Conservation (phyloP, 345 rosid genomes). For the Clausena lansium region DNA sequence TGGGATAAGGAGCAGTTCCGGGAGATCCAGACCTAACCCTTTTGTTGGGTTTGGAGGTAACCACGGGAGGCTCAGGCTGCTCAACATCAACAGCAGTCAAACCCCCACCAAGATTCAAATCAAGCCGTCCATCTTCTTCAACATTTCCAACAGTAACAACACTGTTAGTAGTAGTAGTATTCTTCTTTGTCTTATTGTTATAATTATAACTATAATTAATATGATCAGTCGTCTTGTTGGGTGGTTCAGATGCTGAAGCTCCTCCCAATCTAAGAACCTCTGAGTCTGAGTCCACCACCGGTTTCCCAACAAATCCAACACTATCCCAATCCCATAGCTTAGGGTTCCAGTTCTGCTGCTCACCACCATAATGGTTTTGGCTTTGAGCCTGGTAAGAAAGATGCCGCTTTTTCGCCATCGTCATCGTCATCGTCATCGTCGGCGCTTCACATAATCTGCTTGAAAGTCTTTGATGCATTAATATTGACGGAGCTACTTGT, state of each 20-base stretch:
- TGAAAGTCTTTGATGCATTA: conserved; percentile 52
- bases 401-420: conserved; percentile 65
- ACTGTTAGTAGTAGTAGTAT: conserved; percentile 19
- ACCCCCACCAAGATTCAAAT: conserved; percentile 69
- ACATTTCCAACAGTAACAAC: conserved; percentile 4
- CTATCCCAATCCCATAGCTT: conserved; percentile 84
- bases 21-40: conserved; percentile 79
- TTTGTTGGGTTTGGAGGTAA: conserved; percentile 52
- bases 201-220: too few relatives aligned
- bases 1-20: conserved; percentile 55
- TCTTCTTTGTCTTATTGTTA: conserved; percentile 21
- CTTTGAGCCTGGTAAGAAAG: conserved; percentile 37
- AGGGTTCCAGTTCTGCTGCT: conserved; percentile 60
- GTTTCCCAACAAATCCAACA: conserved; percentile 61
- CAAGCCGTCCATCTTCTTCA: conserved; percentile 52
- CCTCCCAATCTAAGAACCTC: conserved; percentile 40
- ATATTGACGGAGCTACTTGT: conserved; percentile 62
- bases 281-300: conserved; percentile 24
- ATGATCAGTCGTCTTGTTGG: not conserved
- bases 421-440: conserved; percentile 36
- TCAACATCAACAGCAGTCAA: conserved; percentile 47
- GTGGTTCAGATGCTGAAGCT: not conserved
- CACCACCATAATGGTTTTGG: conserved; percentile 25
- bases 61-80: conserved; percentile 28
- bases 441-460: conserved; percentile 38